Percentiles rank a stretch among this genome's conserved stretches.
phyloP scores from a whole-genome alignment of 129 eudicot species.

The Pseudognaphalium luteoalbum region DNA sequence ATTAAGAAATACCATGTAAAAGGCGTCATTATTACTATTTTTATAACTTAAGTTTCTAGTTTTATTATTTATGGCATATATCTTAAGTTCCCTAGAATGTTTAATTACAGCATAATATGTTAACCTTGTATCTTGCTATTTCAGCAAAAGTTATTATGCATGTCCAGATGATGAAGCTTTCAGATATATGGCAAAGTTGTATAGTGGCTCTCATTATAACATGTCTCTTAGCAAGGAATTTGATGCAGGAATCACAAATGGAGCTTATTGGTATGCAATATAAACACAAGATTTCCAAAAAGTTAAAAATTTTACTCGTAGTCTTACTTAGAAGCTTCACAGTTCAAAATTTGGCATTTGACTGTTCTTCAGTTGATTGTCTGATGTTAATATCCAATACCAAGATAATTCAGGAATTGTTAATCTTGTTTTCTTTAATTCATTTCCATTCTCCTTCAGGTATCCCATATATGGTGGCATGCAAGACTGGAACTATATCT shows the following conservation, averaged over 20 bases:
- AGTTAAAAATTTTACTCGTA: not conserved
- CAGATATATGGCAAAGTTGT: conserved; percentile 77
- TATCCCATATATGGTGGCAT: conserved; percentile 98
- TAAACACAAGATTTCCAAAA: not conserved
- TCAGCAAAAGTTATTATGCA: conserved; percentile 72
- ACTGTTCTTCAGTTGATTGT: not conserved
- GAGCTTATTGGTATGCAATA: conserved; percentile 74
- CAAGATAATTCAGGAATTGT: not conserved
- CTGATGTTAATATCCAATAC: not conserved
- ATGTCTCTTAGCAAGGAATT: conserved; percentile 86
- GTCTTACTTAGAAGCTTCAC: not conserved
- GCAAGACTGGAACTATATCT: conserved; percentile 97
- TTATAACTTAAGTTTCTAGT: not conserved
- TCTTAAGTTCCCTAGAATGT: not conserved
- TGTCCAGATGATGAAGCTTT: conserved; percentile 95
- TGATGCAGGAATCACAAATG: conserved; percentile 88
- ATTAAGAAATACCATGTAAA: not conserved
- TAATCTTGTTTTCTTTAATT: not conserved
- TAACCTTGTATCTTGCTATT: conserved; percentile 19
- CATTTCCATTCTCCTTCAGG: conserved; percentile 47
- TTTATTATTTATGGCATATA: not conserved
- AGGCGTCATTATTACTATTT: not conserved
- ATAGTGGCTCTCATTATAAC: conserved; percentile 76
- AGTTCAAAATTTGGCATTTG: conserved; percentile 1
- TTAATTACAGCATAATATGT: not conserved